These are phyloP conservation scores for Gaeumannomyces tritici DNA, from an alignment of 2,329 filamentous ascomycete genomes.

Conservation along the genomic window DNA sequence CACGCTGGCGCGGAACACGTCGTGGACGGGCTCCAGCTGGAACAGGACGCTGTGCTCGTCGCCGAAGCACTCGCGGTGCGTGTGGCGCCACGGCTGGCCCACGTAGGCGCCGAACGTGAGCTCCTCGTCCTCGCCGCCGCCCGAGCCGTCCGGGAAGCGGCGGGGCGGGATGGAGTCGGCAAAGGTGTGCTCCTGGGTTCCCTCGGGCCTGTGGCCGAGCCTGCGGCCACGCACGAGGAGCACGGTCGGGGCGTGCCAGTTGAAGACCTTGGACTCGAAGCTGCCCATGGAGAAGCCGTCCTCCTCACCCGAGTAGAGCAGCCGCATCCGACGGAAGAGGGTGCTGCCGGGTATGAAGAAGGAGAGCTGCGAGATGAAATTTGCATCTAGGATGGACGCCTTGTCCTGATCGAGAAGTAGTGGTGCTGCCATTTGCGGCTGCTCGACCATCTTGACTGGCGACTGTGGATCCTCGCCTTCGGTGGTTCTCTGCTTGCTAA, in stretches of 20 bases:
- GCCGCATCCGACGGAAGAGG: constrained; percentile 55
- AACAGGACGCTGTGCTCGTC: constrained; percentile 55
- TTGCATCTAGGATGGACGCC: constrained; percentile 56
- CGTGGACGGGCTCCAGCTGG: constrained; percentile 62
- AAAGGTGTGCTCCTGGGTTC: constrained; percentile 46
- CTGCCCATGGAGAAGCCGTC: constrained; percentile 70
- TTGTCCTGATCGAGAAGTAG: constrained; percentile 30
- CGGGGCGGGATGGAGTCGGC: constrained; percentile 53
- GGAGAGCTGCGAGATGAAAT: constrained; percentile 58
- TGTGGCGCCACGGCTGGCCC: constrained; percentile 58
- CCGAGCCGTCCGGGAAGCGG: constrained; percentile 39
- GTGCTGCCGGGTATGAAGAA: constrained; percentile 59
- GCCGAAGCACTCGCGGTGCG: constrained; percentile 59
- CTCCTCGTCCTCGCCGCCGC: constrained; percentile 17
- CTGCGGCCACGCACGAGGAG: constrained; percentile 59
- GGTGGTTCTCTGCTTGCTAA: constrained; percentile 41
- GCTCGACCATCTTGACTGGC: not conserved
- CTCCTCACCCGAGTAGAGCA: constrained; percentile 60
- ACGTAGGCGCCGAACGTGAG: constrained; percentile 62
- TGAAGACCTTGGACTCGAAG: constrained; percentile 66
- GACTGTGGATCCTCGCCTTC: constrained; percentile 5
- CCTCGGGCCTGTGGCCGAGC: constrained; percentile 36
- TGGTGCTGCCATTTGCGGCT: constrained; percentile 26
- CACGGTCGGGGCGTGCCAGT: constrained; percentile 67
- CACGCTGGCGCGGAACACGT: constrained; percentile 57